Conservation (phyloP, 345 rosid species). For the Brassica rapa region DNA sequence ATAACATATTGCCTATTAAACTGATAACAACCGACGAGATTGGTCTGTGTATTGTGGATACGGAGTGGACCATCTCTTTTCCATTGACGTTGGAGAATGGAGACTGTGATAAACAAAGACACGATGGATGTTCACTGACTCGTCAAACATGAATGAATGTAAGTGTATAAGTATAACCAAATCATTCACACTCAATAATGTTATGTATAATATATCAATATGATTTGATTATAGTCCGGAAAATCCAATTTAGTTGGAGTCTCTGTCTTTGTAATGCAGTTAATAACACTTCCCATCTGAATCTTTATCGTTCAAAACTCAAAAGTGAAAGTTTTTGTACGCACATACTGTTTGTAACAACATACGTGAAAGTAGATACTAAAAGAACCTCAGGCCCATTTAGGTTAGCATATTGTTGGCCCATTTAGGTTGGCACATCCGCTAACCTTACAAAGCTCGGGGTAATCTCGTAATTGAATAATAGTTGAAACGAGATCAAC, state of each 20-base stretch:
- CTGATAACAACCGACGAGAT: background rate
- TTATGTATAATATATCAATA: background rate
- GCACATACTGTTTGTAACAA: too few species aligned
- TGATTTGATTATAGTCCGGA: background rate
- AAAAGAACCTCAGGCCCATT: background rate
- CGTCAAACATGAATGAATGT: background rate
- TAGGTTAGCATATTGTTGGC: background rate
- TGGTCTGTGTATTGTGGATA: slow-evolving; percentile 4
- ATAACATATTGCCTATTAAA: background rate
- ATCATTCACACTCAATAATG: background rate
- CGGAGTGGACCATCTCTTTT: slow-evolving; percentile 13
- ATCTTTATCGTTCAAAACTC: too few species aligned
- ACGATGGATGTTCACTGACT: background rate
- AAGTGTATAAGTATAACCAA: background rate
- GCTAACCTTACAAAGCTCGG: background rate
- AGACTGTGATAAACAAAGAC: background rate
- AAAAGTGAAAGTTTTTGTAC: too few species aligned
- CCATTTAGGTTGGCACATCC: background rate
- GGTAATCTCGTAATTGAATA: background rate
- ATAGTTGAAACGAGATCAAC: slow-evolving; percentile 11
- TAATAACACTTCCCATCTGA: too few species aligned
- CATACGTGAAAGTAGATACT: too few species aligned
- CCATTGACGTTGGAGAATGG: background rate
- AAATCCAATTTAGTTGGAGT: too few species aligned
- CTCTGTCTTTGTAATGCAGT: too few species aligned